phyloP scores from a whole-genome alignment of 2,329 filamentous ascomycete species.

The Clathrospora elynae region DNA sequence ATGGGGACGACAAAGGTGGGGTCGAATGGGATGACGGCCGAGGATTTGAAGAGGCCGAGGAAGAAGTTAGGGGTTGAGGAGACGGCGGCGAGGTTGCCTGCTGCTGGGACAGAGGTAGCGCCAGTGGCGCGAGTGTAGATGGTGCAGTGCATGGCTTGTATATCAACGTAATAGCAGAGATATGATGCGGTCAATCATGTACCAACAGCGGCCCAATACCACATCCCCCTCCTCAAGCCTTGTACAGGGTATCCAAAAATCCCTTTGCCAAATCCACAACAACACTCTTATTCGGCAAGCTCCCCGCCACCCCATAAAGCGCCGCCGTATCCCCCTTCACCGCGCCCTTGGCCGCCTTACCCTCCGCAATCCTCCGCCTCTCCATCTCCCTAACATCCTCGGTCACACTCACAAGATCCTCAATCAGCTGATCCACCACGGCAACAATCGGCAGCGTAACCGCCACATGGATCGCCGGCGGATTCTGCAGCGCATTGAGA shows the following conservation, averaged over 20 bases:
- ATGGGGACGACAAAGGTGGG: constrained; percentile 91
- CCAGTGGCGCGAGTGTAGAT: constrained; percentile 19
- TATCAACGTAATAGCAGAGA: constrained; percentile 12
- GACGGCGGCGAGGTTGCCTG: constrained; percentile 71
- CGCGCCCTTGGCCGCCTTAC: constrained; percentile 63
- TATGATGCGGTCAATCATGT: no score
- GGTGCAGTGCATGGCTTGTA: constrained; percentile 6
- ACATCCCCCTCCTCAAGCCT: constrained; percentile 60
- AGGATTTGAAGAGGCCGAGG: constrained; percentile 81
- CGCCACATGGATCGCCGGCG: constrained; percentile 90
- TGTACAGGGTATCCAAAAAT: constrained; percentile 92
- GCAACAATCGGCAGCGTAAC: constrained; percentile 86
- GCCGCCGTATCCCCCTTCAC: constrained; percentile 79
- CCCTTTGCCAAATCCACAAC: constrained; percentile 88
- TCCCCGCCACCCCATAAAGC: constrained; percentile 92
- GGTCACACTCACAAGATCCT: constrained; percentile 66
- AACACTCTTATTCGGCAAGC: constrained; percentile 92
- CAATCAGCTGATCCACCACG: constrained; percentile 77
- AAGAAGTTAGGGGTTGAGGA: constrained; percentile 62
- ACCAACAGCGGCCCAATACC: no score
- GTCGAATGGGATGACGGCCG: constrained; percentile 74
- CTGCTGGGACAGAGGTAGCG: constrained; percentile 30
- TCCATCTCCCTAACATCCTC: constrained; percentile 81
- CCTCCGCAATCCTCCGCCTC: constrained; percentile 70
- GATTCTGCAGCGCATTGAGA: constrained; percentile 89